phyloP scores from a whole-genome alignment of 768 basidiomycete genomes.

The Cystobasidium onofrii region DNA sequence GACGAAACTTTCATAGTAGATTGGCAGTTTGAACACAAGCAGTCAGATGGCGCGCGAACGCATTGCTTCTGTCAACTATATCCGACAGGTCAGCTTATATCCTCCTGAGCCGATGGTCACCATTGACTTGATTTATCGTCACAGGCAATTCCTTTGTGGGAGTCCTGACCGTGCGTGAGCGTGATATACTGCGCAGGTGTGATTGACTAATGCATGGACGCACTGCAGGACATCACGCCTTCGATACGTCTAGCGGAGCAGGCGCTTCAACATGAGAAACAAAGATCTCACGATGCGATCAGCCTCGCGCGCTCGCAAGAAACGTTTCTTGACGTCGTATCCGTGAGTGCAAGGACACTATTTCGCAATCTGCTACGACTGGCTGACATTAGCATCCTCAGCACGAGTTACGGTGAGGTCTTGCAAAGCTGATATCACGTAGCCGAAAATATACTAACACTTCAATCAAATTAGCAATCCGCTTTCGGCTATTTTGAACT shows the following conservation, averaged over 20 bases:
- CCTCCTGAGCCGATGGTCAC: too few relatives aligned
- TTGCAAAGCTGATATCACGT: neutral
- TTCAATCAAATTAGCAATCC: neutral
- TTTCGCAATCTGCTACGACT: neutral
- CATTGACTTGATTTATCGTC: neutral
- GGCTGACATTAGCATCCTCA: neutral
- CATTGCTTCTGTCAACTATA: conserved; percentile 13
- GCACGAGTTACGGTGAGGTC: conserved; percentile 5
- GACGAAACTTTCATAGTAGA: neutral
- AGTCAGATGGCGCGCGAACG: neutral
- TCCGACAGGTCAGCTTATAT: neutral
- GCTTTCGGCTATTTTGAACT: conserved; percentile 1
- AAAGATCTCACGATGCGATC: neutral
- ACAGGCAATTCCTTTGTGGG: conserved; percentile 1
- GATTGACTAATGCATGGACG: neutral
- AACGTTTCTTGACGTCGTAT: conserved; percentile 4
- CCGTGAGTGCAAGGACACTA: neutral
- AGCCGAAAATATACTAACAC: neutral
- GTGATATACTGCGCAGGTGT: too few relatives aligned
- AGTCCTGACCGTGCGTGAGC: neutral
- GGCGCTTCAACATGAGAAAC: conserved; percentile 2
- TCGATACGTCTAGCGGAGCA: neutral
- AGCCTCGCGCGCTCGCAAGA: conserved; percentile 13
- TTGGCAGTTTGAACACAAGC: neutral
- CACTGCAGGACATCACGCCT: conserved; percentile 9